phyloP scores from a whole-genome alignment of 768 basidiomycete species.

The Phylloporus sp. region DNA sequence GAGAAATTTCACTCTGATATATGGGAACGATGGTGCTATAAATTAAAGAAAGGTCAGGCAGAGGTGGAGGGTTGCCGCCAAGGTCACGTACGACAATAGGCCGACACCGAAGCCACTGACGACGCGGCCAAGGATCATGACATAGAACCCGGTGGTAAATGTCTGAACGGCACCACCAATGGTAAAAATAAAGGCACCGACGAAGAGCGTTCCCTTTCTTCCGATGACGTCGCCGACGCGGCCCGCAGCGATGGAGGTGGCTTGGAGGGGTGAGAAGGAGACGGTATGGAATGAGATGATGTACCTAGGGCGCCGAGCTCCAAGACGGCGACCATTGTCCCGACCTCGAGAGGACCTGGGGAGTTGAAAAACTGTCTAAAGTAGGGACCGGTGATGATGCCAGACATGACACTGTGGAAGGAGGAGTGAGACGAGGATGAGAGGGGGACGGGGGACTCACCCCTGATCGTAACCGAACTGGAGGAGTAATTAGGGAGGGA shows the following conservation, averaged over 20 bases:
- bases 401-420: constrained; percentile 71
- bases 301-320: constrained; percentile 88
- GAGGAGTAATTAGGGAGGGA: constrained; percentile 1
- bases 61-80: background rate
- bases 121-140: constrained; percentile 81
- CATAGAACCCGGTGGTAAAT: constrained; percentile 68
- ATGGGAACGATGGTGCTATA: constrained; percentile 88
- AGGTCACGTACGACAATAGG: constrained; percentile 64
- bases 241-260: constrained; percentile 86
- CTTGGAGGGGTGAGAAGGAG: constrained; percentile 33
- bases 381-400: constrained; percentile 84
- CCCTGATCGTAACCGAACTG: constrained; percentile 89
- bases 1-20: constrained; percentile 94
- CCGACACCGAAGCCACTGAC: constrained; percentile 89
- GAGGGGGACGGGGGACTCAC: constrained; percentile 35
- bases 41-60: constrained; percentile 5
- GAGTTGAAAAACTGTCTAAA: constrained; percentile 79
- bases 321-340: constrained; percentile 94
- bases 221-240: constrained; percentile 84
- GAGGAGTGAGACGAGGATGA: background rate
- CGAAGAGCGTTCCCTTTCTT: constrained; percentile 75
- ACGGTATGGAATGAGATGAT: constrained; percentile 20
- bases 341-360: constrained; percentile 68
- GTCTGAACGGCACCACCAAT: constrained; percentile 85
- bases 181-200: constrained; percentile 79